Base-by-base conservation (phyloP, 202 grass and related monocot genomes). In the Panicum virgatum region DNA sequence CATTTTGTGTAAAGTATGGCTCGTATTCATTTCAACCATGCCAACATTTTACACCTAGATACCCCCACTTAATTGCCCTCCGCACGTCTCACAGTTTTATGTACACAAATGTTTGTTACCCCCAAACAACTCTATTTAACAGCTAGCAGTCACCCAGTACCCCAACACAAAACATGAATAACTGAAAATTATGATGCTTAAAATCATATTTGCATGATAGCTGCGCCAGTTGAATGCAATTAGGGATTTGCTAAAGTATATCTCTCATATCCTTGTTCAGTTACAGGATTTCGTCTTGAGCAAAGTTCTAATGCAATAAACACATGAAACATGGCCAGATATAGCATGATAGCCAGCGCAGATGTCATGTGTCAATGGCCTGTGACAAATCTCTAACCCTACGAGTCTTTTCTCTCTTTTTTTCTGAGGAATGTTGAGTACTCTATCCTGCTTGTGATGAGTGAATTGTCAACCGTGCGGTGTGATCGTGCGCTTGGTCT, bases 281-380 rank as follows among this genome's bases (percentile, higher is more conserved):
- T n/a, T n/a, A n/a, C n/a, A n/a, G n/a, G n/a, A n/a, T n/a, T n/a
- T n/a, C n/a, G n/a, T n/a, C n/a, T n/a, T n/a, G n/a, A n/a, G n/a
- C n/a, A n/a, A n/a, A n/a, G n/a, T n/a, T n/a, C n/a, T n/a, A n/a
- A n/a, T n/a, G n/a, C n/a, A n/a, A n/a, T n/a, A n/a, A n/a, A n/a
- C n/a, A n/a, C 39, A 59, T 52, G 45, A 72, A 72, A 1, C 12
- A 52, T 62, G 10, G 12, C 6, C 16, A 62, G 11, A 78, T 71
- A 51, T 23, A 85, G 44, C 32, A 63, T 79, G 66, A 63, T 32
- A 63, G 66, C 34, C 34, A 78, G 43, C 44, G 16, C 11, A 85
- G n/a, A 25, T 77, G 54, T n/a, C 45, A 74, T 74, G 69, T 43
- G 44, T 19, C 69, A 65, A 36, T 18, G 5, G 18, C 32, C 38